Evolutionary conservation across 345 rosid species (phyloP), one percentile per base, ranked within the genome.

Genomic region (Moricandia moricandioides): DNA sequence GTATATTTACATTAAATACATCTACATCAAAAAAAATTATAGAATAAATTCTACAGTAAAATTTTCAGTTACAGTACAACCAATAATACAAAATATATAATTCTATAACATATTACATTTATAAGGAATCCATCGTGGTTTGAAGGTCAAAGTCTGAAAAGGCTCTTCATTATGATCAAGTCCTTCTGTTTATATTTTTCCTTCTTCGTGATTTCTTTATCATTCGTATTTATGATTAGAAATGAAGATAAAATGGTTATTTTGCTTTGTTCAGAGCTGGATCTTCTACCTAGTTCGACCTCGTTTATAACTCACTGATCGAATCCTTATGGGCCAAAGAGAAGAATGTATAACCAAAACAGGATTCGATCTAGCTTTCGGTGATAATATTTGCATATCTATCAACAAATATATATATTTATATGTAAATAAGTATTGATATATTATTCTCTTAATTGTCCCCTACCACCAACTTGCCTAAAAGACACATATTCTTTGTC

Each of bases 401-500:
- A 30, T 73, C 57, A 65, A 16, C 63, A 21, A 21, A 21, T 21
- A 21, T 21, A 21, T 6, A 29, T 29, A 21, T 21, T 21, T 21
- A 4, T 40, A 21, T 55, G 51, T 21, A 67, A 54, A 16, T 60
- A 64, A 13, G 55, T 8, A 51, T 62, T 45, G 30, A 29, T 29
- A 2, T 29, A 76, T 47, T 40, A 70, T 76, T 69, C 79, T 6
- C 64, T 61, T 35, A 40, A 16, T 0, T 75, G 68, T 75, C 74
- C 79, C 65, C 75, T 77, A 43, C 71, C 45, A 77, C 70, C 80
- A 77, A 77, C 62, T 77, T 70, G 80, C 62, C 3, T 57, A 65
- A 56, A 29, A 43, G 71, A 57, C 62, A 65, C 21, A 63, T 77
- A 77, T 77, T 77, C 80, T 39, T 31, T 69, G 64, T 39, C 63